Evolutionary conservation across 352 stramenopile species (phyloP).

Genomic region (Bremia lactucae): DNA sequence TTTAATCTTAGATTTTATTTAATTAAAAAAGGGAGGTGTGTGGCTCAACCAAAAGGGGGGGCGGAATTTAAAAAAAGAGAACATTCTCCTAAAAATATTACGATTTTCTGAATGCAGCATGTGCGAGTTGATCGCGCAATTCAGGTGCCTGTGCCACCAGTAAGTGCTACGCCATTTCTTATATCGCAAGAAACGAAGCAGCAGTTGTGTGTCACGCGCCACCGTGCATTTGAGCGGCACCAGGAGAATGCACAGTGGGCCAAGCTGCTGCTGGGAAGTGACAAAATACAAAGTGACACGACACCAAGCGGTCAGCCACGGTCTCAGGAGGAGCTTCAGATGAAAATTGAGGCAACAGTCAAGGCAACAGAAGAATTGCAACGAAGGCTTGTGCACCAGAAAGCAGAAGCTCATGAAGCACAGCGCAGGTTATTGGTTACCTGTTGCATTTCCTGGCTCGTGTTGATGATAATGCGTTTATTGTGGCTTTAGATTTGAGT

Average conservation of each 20-base stretch:
- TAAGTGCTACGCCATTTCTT: conserved; percentile 18
- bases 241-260: conserved; percentile 60
- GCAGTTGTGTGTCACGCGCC: conserved; percentile 36
- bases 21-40: no score
- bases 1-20: no score
- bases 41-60: no score
- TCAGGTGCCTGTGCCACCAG: conserved; percentile 30
- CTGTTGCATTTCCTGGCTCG: neutral
- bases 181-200: conserved; percentile 38
- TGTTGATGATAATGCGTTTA: neutral
- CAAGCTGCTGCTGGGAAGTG: conserved; percentile 22
- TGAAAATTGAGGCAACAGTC: conserved; percentile 8
- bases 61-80: no score
- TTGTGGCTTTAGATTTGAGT: conserved; percentile 17
- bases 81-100: no score
- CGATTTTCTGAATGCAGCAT: conserved; percentile 24
- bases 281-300: neutral
- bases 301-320: neutral
- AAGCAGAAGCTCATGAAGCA: conserved; percentile 8
- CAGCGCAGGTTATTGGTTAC: conserved; percentile 9
- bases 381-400: conserved; percentile 8
- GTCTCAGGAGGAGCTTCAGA: conserved; percentile 10
- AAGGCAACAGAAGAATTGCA: conserved; percentile 12
- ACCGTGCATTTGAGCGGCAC: conserved; percentile 44
- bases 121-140: conserved; percentile 11